Base-by-base conservation (phyloP, 2,329 filamentous ascomycete species). In the Didymella glomerata region DNA sequence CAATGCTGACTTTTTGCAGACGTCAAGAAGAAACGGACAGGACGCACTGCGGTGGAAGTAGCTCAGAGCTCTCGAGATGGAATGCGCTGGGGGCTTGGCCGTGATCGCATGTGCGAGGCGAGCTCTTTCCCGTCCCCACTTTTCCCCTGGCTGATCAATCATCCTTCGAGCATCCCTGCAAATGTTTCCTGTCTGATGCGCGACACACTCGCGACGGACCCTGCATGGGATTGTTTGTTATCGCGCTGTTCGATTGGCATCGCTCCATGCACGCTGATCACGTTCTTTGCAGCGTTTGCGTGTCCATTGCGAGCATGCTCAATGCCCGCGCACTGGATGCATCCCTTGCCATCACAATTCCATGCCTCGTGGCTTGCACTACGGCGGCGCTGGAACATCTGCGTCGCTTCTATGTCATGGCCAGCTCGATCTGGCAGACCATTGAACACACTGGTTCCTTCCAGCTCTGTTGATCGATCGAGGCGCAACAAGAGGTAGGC, bases 91-190 rank as follows among this genome's bases (percentile, higher is more conserved):
- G 56, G 34, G 47, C 56, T 59, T 59, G 50, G 46, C 46, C n/a
- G 34, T 54, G 56, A 48, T 34, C 56, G 56, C 56, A 59, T 59
- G 56, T 59, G 40, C 56, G 50, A 59, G 55, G 49, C 44, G 38
- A 49, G 45, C 49, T 45, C 38, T 24, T 25, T 56, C 14, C 20
- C 18, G 45, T 46, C 49, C 30, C 56, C 55, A 42, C 46, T 59
- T 58, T 58, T 49, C 50, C 46, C 50, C 54, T 52, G 48, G 20
- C 51, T 22, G 42, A n/a, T n/a, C 40, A 5, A 16, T 22, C 40
- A 40, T 45, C 46, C 32, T 36, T 36, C 32, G 16, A 36, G n/a
- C 32, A 36, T 36, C 32, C 54, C 25, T 27, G 41, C 48, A 44
- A 22, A n/a, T 22, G 38, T 53, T 34, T 50, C 22, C 48, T 24